Percentiles rank a stretch among this genome's conserved stretches.
phyloP scores from a whole-genome alignment of 805 yeast genomes.

The Lachancea kluyveri region DNA sequence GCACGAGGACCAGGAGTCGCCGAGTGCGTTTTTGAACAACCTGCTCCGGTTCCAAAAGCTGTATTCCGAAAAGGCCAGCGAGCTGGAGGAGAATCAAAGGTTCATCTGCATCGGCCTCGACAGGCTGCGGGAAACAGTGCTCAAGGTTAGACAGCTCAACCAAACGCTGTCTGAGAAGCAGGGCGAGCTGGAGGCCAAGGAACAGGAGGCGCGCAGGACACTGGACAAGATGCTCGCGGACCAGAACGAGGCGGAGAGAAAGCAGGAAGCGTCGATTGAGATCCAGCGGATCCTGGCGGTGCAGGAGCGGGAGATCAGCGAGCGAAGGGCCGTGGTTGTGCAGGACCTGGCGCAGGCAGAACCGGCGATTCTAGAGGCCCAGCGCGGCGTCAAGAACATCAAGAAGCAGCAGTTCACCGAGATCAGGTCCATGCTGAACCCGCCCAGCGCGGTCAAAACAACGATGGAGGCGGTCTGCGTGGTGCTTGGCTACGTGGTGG shows the following conservation, averaged over 20 bases:
- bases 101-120: slow-evolving; percentile 72
- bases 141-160: slow-evolving; percentile 60
- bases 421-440: slow-evolving; percentile 80
- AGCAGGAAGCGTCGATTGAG: slow-evolving; percentile 75
- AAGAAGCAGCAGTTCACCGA: slow-evolving; percentile 91
- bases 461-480: slow-evolving; percentile 85
- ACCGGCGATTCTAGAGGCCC: slow-evolving; percentile 81
- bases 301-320: slow-evolving; percentile 57
- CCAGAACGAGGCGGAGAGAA: slow-evolving; percentile 89
- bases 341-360: slow-evolving; percentile 69
- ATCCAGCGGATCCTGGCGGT: slow-evolving; percentile 62
- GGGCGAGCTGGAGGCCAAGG: slow-evolving; percentile 45
- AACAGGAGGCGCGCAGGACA: slow-evolving; percentile 62
- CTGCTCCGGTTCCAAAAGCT: slow-evolving; percentile 38
- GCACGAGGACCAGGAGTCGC: slow-evolving; percentile 27
- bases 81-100: slow-evolving; percentile 58
- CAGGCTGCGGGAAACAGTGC: slow-evolving; percentile 66
- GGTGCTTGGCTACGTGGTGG: slow-evolving; percentile 63
- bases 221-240: slow-evolving; percentile 70
- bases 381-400: slow-evolving; percentile 83
- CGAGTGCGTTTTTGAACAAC: slow-evolving; percentile 52
- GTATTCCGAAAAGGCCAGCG: slow-evolving; percentile 38
- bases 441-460: slow-evolving; percentile 81
- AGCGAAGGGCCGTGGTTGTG: slow-evolving; percentile 49
- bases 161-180: slow-evolving; percentile 49